These are phyloP conservation scores for Spiraea crenata DNA, from an alignment of 331 rosid species.

Conservation along the genomic window DNA sequence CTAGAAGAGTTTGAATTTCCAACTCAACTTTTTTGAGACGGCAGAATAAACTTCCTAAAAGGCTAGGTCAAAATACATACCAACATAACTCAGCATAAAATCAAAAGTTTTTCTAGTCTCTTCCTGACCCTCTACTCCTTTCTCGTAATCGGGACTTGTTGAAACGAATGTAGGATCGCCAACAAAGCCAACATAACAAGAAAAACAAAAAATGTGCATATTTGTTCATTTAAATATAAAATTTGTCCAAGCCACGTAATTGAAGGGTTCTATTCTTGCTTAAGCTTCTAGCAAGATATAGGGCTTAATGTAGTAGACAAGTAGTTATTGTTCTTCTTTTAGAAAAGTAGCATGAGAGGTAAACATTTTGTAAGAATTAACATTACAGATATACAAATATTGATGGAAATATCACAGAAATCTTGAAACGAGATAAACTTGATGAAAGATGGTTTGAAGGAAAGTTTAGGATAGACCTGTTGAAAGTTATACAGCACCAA, in stretches of 20 bases:
- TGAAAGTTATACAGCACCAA: background rate
- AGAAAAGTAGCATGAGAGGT: background rate
- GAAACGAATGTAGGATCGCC: conserved; percentile 95
- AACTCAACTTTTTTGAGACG: background rate
- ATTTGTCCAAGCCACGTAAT: too few relatives aligned
- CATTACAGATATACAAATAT: background rate
- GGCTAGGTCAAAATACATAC: conserved; percentile 43
- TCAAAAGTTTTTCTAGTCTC: conserved; percentile 99
- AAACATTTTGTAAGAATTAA: background rate
- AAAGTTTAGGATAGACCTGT: background rate
- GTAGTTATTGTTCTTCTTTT: background rate
- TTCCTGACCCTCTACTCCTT: conserved; percentile 94
- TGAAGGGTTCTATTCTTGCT: too few relatives aligned
- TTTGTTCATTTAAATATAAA: too few relatives aligned
- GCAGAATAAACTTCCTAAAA: conserved; percentile 5
- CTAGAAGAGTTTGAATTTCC: background rate
- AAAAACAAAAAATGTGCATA: conserved; percentile 15
- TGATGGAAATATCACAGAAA: background rate
- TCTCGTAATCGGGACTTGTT: conserved; percentile 80
- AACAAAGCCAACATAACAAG: conserved; percentile 35
- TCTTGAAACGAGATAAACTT: too few relatives aligned
- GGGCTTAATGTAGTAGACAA: background rate
- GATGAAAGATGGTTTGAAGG: too few relatives aligned
- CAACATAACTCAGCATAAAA: conserved; percentile 89
- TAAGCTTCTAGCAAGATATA: too few relatives aligned